phyloP scores from a whole-genome alignment of 148 eudicot genomes.

The Euryodendron excelsum region DNA sequence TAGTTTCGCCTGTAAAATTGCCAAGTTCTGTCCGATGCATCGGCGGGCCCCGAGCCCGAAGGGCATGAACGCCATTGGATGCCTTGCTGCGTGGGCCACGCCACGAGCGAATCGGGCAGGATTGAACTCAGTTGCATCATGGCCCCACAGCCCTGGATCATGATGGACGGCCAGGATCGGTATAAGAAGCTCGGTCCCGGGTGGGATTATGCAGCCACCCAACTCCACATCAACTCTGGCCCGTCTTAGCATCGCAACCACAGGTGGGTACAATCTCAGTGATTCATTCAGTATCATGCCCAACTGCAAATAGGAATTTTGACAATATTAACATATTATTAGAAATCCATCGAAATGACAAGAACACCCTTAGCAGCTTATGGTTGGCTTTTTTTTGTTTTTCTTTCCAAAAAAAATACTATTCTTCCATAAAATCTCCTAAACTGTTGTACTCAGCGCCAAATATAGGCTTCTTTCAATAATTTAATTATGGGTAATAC shows the following conservation, averaged over 20 bases:
- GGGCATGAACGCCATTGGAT: conserved; percentile 80
- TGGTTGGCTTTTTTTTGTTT: no score
- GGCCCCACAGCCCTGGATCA: conserved; percentile 71
- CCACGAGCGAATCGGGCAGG: conserved; percentile 71
- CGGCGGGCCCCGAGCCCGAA: conserved; percentile 80
- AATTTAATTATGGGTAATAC: no score
- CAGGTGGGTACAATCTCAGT: conserved; percentile 79
- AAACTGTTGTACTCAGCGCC: no score
- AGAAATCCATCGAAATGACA: neutral
- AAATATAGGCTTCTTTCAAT: no score
- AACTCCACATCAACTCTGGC: conserved; percentile 73
- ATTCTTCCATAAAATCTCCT: no score
- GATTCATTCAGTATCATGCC: conserved; percentile 84
- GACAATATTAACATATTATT: no score
- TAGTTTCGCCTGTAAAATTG: conserved; percentile 75
- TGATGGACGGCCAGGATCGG: conserved; percentile 94
- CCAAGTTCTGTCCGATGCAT: conserved; percentile 85
- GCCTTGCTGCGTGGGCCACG: conserved; percentile 78
- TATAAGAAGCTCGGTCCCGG: conserved; percentile 75
- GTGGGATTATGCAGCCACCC: conserved; percentile 61
- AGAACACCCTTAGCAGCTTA: conserved; percentile 3
- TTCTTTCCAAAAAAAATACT: no score
- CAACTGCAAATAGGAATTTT: conserved; percentile 54
- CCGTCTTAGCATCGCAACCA: conserved; percentile 78
- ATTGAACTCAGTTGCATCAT: conserved; percentile 70